A percentile compares a stretch with the other conserved stretches of the same genome.
These are phyloP conservation scores for Scenedesmus sp. DNA, from an alignment of 163 green algal genomes.

Conservation along the genomic window DNA sequence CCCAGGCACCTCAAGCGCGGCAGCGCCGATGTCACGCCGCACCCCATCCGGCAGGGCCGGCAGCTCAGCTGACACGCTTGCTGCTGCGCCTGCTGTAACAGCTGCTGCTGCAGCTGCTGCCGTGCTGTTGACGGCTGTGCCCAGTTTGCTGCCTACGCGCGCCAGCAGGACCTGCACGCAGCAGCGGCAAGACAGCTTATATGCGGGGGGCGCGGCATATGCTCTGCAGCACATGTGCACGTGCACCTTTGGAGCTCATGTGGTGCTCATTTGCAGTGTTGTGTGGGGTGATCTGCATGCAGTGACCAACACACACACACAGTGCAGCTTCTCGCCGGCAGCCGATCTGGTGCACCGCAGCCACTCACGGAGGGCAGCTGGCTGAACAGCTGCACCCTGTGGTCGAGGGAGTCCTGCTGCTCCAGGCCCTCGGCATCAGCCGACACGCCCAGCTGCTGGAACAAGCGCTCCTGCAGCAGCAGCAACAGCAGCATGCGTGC, in stretches of 20 bases:
- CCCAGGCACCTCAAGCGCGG: neutral
- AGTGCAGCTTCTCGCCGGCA: neutral
- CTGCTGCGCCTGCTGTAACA: neutral
- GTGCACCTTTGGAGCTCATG: no score
- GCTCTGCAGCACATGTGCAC: no score
- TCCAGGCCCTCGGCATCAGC: conserved; percentile 24
- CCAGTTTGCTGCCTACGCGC: conserved; percentile 28
- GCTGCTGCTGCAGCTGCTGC: conserved; percentile 8
- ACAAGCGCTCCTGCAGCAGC: neutral
- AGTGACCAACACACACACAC: no score
- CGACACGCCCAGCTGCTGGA: conserved; percentile 12
- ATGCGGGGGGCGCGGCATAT: no score
- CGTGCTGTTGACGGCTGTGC: neutral
- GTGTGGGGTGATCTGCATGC: no score
- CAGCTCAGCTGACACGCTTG: conserved; percentile 10
- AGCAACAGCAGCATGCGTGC: neutral
- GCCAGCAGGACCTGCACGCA: conserved; percentile 40
- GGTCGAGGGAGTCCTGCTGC: conserved; percentile 15
- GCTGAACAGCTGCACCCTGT: conserved; percentile 10
- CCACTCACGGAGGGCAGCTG: conserved; percentile 18
- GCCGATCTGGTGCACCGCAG: neutral
- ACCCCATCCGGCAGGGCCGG: neutral
- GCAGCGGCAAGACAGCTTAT: neutral
- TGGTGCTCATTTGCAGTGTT: no score
- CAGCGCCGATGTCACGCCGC: conserved; percentile 35